These are phyloP conservation scores for Paradendryphiella salina DNA, from an alignment of 2,329 filamentous ascomycete genomes.

Conservation along the genomic window DNA sequence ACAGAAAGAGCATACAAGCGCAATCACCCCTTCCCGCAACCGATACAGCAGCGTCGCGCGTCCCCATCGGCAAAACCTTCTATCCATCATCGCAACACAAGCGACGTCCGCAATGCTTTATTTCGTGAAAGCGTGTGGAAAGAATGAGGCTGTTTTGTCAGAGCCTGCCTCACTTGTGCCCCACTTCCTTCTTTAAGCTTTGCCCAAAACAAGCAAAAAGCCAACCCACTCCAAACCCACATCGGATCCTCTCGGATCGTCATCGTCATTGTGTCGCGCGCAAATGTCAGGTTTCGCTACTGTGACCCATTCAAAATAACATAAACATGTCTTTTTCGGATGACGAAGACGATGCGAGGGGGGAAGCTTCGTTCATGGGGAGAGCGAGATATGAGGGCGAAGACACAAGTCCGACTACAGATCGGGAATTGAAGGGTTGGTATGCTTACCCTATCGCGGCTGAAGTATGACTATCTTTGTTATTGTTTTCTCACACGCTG, in stretches of 20 bases:
- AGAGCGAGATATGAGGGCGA: slow-evolving; percentile 32
- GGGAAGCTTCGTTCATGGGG: background rate
- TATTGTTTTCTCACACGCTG: background rate
- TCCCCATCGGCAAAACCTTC: background rate
- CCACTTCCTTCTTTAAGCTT: background rate
- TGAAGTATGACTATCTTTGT: slow-evolving; percentile 56
- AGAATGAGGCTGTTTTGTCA: background rate
- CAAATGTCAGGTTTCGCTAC: background rate
- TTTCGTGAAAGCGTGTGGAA: background rate
- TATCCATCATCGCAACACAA: background rate
- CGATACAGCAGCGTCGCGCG: background rate
- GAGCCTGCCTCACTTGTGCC: background rate
- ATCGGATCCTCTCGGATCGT: slow-evolving; percentile 6
- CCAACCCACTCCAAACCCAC: background rate
- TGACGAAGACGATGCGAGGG: slow-evolving; percentile 8
- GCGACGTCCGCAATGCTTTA: background rate
- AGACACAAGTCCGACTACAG: slow-evolving; percentile 71
- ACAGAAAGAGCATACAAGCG: too few species aligned
- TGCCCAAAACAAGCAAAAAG: slow-evolving; percentile 1
- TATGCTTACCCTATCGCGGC: slow-evolving; percentile 89
- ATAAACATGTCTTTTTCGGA: slow-evolving; percentile 19
- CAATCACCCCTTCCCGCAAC: too few species aligned
- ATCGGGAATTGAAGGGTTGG: slow-evolving; percentile 81
- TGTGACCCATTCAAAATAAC: background rate
- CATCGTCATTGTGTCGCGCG: background rate